Evolutionary conservation across 108 stramenopile species (phyloP), one percentile per base, ranked within the genome.

Genomic region (Thalassiosira profunda): DNA sequence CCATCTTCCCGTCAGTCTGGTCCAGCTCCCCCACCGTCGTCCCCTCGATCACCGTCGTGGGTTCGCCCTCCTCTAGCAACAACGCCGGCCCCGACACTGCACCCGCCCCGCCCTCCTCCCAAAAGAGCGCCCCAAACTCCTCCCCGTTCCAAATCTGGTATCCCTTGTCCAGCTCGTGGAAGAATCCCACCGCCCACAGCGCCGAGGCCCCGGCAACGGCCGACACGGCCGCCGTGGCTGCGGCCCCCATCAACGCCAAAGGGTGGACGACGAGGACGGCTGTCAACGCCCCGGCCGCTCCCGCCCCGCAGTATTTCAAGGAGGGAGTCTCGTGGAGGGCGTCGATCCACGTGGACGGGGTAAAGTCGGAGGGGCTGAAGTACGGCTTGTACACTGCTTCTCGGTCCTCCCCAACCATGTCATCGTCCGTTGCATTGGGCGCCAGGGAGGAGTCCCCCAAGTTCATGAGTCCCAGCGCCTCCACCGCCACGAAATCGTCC

Each of bases 181-280:
- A 70, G 5, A 47, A 47, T 2, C 76, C 76, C 18, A 77, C 76
- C n/a, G 70, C 76, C 70, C 70, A 77, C 53, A 65, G 51, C 15
- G 70, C 76, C 6, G 64, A 44, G 18, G 76, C 65, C 0, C 58
- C 74, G n/a, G n/a, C n/a, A n/a, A n/a, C n/a, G n/a, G n/a, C n/a
- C n/a, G n/a, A n/a, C 23, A 63, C 72, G 1, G 53, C 63, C 2
- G 62, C 72, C 18, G 25, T 47, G 51, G 51, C 51, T 0, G 47
- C 47, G 47, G 51, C 51, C 34, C 51, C 51, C 15, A 52, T 21
- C 34, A 52, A 15, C n/a, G 28, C 28, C 17, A 52, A 15, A 34
- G 51, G 51, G 26, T 52, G 51, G 0, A 52, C 34, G 5, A 52
- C 7, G 4, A 30, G 31, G n/a, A 52, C 51, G 0, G 51, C 51